These are phyloP conservation scores for Lathyrus tuberosus DNA, from an alignment of 306 rosid species.

Conservation along the genomic window DNA sequence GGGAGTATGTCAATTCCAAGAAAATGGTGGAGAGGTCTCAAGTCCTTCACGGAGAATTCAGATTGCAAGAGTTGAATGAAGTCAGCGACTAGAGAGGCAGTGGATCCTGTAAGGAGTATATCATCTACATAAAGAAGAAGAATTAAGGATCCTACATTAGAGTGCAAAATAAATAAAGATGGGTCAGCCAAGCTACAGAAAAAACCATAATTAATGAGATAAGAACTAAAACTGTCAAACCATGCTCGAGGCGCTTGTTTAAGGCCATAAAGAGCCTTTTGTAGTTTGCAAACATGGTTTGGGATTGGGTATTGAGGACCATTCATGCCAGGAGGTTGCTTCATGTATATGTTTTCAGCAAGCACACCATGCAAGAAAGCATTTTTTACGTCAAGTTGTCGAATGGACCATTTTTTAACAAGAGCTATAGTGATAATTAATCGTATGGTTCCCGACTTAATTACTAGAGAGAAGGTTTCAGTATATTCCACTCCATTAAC, in stretches of 20 bases:
- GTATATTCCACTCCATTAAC: constrained; percentile 6
- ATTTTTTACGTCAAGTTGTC: neutral
- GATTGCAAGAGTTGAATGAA: neutral
- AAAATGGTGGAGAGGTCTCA: too few relatives aligned
- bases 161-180: neutral
- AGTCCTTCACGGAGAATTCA: neutral
- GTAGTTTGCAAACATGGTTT: neutral
- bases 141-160: neutral
- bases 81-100: neutral
- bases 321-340: neutral
- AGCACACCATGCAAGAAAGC: neutral
- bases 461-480: constrained; percentile 5
- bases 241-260: too few relatives aligned
- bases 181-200: neutral
- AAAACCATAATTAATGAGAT: constrained; percentile 6
- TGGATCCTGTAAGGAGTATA: constrained; percentile 2
- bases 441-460: neutral
- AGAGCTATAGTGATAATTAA: constrained; percentile 9
- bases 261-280: neutral
- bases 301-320: neutral
- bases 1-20: too few relatives aligned
- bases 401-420: constrained; percentile 8
- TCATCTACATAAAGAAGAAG: too few relatives aligned
- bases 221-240: too few relatives aligned
- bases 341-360: neutral